A percentile compares a stretch with the other conserved stretches of the same genome.
phyloP scores from a whole-genome alignment of 2,329 filamentous ascomycete species.

The Colletotrichum incanum region DNA sequence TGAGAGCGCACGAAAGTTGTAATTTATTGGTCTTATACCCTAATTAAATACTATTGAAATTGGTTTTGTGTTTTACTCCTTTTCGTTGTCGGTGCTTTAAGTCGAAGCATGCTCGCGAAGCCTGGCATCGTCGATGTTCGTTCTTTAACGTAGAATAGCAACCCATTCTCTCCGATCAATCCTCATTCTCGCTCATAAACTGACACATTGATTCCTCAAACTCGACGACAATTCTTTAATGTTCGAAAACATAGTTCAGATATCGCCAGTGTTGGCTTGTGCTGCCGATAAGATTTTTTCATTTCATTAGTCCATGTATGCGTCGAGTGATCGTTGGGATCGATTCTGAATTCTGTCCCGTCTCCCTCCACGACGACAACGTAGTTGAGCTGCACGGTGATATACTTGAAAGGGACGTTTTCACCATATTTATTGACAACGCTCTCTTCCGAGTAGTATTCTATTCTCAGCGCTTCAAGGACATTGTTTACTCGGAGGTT shows the following conservation, averaged over 20 bases:
- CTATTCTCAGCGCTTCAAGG: not conserved
- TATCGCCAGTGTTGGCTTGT: not conserved
- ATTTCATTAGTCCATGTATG: not conserved
- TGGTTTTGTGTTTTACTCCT: not conserved
- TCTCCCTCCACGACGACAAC: not conserved
- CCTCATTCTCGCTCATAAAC: not conserved
- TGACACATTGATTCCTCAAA: not conserved
- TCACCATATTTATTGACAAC: not conserved
- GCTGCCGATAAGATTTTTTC: not conserved
- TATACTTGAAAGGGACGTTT: not conserved
- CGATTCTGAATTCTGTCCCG: not conserved
- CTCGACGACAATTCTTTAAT: not conserved
- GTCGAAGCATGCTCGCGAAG: not conserved
- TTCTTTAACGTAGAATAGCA: too few relatives aligned
- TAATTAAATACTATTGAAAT: not conserved
- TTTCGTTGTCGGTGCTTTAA: not conserved
- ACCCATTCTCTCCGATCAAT: not conserved
- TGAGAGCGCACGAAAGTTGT: conserved; percentile 26
- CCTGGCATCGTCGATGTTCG: not conserved
- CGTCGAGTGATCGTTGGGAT: not conserved
- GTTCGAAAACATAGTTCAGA: not conserved
- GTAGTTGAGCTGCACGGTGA: not conserved
- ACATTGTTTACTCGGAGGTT: too few relatives aligned
- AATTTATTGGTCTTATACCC: conserved; percentile 36
- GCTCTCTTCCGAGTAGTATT: not conserved